These are phyloP conservation scores for Globisporangium nunn DNA, from an alignment of 352 stramenopile genomes.

Conservation along the genomic window DNA sequence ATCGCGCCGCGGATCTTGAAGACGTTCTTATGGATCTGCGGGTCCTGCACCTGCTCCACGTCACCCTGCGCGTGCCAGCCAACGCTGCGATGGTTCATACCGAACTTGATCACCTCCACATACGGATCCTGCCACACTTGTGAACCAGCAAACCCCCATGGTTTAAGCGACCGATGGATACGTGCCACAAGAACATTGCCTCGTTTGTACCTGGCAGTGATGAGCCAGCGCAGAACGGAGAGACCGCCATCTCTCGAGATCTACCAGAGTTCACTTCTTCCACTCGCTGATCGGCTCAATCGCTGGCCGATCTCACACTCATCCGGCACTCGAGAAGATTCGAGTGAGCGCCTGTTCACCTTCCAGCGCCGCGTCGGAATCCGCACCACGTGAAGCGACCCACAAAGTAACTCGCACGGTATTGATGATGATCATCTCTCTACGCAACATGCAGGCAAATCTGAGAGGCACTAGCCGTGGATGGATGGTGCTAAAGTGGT, in stretches of 20 bases:
- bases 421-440: neutral
- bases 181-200: too few species aligned
- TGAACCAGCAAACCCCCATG: neutral
- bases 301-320: too few species aligned
- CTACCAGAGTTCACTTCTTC: neutral
- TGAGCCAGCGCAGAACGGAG: slow-evolving; percentile 14
- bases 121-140: slow-evolving; percentile 82
- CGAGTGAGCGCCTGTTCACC: neutral
- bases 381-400: too few species aligned
- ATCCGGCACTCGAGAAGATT: too few species aligned
- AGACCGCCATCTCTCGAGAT: slow-evolving; percentile 9
- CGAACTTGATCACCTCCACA: slow-evolving; percentile 81
- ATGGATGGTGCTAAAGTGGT: neutral
- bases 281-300: too few species aligned
- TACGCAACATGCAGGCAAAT: neutral
- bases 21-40: slow-evolving; percentile 68
- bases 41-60: slow-evolving; percentile 60
- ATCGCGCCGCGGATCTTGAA: slow-evolving; percentile 70
- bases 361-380: too few species aligned
- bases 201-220: slow-evolving; percentile 21
- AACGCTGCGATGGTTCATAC: slow-evolving; percentile 47
- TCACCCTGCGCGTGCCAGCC: slow-evolving; percentile 55
- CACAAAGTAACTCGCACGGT: neutral
- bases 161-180: neutral
- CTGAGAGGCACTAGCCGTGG: too few species aligned